Base-by-base conservation (phyloP, 257 asterid species). In the Solanum lignicaule region DNA sequence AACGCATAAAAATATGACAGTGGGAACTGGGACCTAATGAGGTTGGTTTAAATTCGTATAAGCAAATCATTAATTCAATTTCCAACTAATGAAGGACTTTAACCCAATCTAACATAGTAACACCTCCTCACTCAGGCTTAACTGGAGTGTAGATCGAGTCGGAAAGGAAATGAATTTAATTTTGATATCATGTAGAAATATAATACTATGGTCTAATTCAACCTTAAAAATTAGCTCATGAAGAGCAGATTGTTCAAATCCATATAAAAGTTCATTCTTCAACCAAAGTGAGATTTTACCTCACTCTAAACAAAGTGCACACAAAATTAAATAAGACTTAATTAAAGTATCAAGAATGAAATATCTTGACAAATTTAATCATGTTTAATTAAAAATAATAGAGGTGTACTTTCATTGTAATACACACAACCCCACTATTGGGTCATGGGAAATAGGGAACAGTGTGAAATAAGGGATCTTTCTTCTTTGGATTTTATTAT, bases 241-340 rank as follows among this genome's bases (percentile, higher is more conserved):
- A 62, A 23, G 31, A n/a, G 1, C 13, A 4, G 0, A 62, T 4
- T n/a, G 0, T 62, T 5, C 4, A 9, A 62, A 2, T 23, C 0
- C 29, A 62, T 62, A 10, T 62, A 62, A 9, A 60, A 9, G 0
- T 23, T 62, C 8, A 62, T n/a, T 10, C 16, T 11, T 23, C 31
- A 10, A 23, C 1, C 7, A n/a, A 62, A 4, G 3, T n/a, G 16
- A 62, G 7, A 62, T 5, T 62, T n/a, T n/a, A n/a, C 2, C 29
- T 9, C 29, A 2, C 71, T 62, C 31, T 9, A 62, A 62, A 11
- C 31, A 62, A 62, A 9, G 1, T 10, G 7, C 15, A 0, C 3
- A 1, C 3, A 62, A 62, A 23, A 21, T 60, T 4, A 60, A 52
- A 60, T 4, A 60, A 60, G 15, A 60, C 69, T 23, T 62, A 0